These are phyloP conservation scores for Pelagophyceae sp. DNA, from an alignment of 352 stramenopile species.

Conservation along the genomic window DNA sequence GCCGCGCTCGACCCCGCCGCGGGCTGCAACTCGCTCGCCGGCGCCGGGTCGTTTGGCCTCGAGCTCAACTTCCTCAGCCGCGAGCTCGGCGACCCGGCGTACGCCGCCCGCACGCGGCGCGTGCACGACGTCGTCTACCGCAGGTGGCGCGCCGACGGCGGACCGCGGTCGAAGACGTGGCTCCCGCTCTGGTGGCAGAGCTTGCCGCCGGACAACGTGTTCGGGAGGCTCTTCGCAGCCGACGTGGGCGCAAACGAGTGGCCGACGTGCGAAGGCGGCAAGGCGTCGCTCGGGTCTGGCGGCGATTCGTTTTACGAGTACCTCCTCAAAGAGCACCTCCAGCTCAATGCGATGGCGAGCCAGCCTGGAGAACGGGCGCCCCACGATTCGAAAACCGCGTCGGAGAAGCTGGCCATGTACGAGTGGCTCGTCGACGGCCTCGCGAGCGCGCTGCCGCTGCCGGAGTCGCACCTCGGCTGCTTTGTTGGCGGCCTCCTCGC, in stretches of 20 bases:
- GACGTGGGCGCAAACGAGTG: neutral
- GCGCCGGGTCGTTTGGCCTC: constrained; percentile 84
- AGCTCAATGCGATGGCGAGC: constrained; percentile 7
- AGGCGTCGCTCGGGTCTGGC: constrained; percentile 76
- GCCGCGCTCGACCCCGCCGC: too few relatives aligned
- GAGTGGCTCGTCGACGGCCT: constrained; percentile 51
- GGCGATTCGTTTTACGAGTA: constrained; percentile 89
- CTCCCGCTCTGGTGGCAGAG: neutral
- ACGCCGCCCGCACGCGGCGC: constrained; percentile 5
- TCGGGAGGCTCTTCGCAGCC: neutral
- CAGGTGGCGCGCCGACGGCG: neutral
- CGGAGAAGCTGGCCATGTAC: constrained; percentile 30
- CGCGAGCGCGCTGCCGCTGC: constrained; percentile 33
- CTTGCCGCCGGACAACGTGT: neutral
- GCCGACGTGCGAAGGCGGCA: constrained; percentile 62
- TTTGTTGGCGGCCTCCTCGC: constrained; percentile 69
- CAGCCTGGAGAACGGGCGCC: too few relatives aligned
- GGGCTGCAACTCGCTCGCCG: constrained; percentile 89
- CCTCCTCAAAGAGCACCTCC: constrained; percentile 58
- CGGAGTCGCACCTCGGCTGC: constrained; percentile 69
- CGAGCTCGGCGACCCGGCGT: neutral
- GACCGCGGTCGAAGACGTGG: neutral
- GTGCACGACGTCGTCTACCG: neutral
- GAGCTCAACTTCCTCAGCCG: constrained; percentile 90
- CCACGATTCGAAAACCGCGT: neutral